These are phyloP conservation scores for Suillus luteus DNA, from an alignment of 768 basidiomycete genomes.

Conservation along the genomic window DNA sequence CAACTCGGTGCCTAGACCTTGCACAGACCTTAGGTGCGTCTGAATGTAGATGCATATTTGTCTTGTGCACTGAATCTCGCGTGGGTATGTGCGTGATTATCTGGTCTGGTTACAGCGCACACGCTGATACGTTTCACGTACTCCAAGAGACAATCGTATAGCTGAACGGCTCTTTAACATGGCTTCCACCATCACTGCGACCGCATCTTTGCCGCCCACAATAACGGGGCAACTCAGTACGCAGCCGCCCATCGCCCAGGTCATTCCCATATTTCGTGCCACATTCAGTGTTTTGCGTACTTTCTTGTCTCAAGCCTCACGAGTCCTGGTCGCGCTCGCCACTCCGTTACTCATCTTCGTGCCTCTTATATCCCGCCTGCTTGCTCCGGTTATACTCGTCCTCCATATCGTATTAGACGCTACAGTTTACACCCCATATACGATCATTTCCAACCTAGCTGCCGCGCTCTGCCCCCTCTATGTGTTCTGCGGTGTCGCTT, in stretches of 20 bases:
- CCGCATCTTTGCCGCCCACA: conserved; percentile 5
- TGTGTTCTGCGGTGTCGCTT: conserved; percentile 56
- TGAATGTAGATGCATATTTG: neutral
- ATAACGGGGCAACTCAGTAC: conserved; percentile 1
- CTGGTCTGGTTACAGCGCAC: neutral
- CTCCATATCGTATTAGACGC: conserved; percentile 42
- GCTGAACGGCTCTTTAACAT: neutral
- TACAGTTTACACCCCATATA: conserved; percentile 49
- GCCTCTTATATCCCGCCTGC: conserved; percentile 37
- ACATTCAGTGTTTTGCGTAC: conserved; percentile 20
- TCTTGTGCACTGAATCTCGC: neutral
- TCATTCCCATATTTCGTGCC: conserved; percentile 24
- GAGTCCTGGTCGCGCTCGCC: conserved; percentile 16
- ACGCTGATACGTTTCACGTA: neutral
- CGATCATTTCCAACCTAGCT: conserved; percentile 38
- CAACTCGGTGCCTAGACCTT: neutral
- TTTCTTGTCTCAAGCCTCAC: conserved; percentile 9
- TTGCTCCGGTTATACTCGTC: conserved; percentile 51
- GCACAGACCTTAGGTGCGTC: neutral
- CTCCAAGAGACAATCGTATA: neutral
- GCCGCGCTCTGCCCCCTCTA: conserved; percentile 56
- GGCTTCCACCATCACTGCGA: neutral
- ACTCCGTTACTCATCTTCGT: conserved; percentile 28
- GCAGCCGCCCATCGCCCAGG: conserved; percentile 26
- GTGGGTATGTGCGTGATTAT: neutral